A percentile compares a stretch with the other conserved stretches of the same genome.
These are phyloP conservation scores for Leccinum arenicola DNA, from an alignment of 768 basidiomycete genomes.

Conservation along the genomic window DNA sequence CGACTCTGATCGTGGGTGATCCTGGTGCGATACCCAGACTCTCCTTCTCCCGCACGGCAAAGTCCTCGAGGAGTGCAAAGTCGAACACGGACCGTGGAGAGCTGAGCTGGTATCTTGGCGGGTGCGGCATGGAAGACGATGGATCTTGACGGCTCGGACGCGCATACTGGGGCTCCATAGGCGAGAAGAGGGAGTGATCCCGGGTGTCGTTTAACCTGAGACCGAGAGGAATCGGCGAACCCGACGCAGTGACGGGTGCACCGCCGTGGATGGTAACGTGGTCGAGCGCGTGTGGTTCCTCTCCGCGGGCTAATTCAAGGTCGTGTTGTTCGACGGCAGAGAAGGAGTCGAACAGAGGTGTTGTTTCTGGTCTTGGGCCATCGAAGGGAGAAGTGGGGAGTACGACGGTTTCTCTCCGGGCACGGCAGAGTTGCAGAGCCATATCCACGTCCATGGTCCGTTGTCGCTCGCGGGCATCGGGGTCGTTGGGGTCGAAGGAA, in stretches of 20 bases:
- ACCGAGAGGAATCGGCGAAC: slow-evolving; percentile 24
- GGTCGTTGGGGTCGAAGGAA: slow-evolving; percentile 66
- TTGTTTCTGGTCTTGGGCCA: slow-evolving; percentile 30
- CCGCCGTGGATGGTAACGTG: slow-evolving; percentile 7
- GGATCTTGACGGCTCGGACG: slow-evolving; percentile 30
- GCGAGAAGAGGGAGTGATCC: slow-evolving; percentile 46
- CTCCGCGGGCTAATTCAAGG: slow-evolving; percentile 39
- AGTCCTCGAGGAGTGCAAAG: slow-evolving; percentile 75
- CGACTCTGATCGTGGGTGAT: slow-evolving; percentile 20
- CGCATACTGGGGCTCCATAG: slow-evolving; percentile 16
- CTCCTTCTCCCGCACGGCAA: slow-evolving; percentile 66
- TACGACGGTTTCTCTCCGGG: slow-evolving; percentile 59
- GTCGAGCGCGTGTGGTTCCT: slow-evolving; percentile 16
- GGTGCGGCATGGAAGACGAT: slow-evolving; percentile 37
- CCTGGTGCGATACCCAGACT: slow-evolving; percentile 54
- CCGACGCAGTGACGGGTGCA: slow-evolving; percentile 1
- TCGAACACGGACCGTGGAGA: slow-evolving; percentile 60
- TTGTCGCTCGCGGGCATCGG: slow-evolving; percentile 81
- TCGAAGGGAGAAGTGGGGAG: slow-evolving; percentile 35
- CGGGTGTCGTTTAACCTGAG: slow-evolving; percentile 42
- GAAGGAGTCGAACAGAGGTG: slow-evolving; percentile 39
- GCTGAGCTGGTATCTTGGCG: slow-evolving; percentile 71
- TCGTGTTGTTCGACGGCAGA: slow-evolving; percentile 51
- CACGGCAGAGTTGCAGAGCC: slow-evolving; percentile 76
- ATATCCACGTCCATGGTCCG: slow-evolving; percentile 93